Conservation (phyloP, 352 stramenopile species). For the Phytophthora lateralis region DNA sequence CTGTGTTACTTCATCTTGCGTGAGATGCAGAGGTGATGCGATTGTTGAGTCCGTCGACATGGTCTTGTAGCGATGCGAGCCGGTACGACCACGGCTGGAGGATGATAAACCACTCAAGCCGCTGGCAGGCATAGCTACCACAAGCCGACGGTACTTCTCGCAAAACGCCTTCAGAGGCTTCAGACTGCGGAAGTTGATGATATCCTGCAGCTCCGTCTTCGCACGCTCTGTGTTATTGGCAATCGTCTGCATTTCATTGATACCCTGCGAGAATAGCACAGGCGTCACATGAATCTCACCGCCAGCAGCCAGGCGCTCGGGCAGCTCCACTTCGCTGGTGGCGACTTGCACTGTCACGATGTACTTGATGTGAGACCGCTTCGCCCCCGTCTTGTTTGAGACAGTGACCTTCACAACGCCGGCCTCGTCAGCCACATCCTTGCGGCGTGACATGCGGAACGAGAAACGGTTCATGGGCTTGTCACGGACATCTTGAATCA, state of each 20-base stretch:
- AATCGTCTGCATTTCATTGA: slow-evolving; percentile 96
- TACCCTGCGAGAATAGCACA: slow-evolving; percentile 90
- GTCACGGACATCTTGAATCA: slow-evolving; percentile 86
- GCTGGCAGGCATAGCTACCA: slow-evolving; percentile 57
- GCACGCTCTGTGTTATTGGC: slow-evolving; percentile 91
- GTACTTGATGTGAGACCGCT: slow-evolving; percentile 79
- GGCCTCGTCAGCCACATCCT: slow-evolving; percentile 75
- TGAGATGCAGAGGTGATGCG: slow-evolving; percentile 57
- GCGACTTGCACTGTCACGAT: slow-evolving; percentile 84
- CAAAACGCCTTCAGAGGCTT: slow-evolving; percentile 82
- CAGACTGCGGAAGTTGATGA: slow-evolving; percentile 90
- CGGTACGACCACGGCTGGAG: slow-evolving; percentile 33
- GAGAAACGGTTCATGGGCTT: slow-evolving; percentile 87
- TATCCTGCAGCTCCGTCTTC: slow-evolving; percentile 89
- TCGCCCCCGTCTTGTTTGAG: slow-evolving; percentile 56
- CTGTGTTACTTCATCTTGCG: slow-evolving; percentile 73
- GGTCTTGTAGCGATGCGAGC: slow-evolving; percentile 57
- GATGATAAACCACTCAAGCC: slow-evolving; percentile 38
- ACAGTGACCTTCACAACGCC: slow-evolving; percentile 83
- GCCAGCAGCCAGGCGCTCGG: slow-evolving; percentile 64
- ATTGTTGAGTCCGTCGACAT: slow-evolving; percentile 59
- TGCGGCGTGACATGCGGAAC: slow-evolving; percentile 85
- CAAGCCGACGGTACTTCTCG: slow-evolving; percentile 79
- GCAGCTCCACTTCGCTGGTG: slow-evolving; percentile 77
- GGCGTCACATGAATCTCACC: slow-evolving; percentile 87